Evolutionary conservation across 2,329 filamentous ascomycete genomes (phyloP), one percentile per base, ranked within the genome.

Genomic region (Penicillium sp.): DNA sequence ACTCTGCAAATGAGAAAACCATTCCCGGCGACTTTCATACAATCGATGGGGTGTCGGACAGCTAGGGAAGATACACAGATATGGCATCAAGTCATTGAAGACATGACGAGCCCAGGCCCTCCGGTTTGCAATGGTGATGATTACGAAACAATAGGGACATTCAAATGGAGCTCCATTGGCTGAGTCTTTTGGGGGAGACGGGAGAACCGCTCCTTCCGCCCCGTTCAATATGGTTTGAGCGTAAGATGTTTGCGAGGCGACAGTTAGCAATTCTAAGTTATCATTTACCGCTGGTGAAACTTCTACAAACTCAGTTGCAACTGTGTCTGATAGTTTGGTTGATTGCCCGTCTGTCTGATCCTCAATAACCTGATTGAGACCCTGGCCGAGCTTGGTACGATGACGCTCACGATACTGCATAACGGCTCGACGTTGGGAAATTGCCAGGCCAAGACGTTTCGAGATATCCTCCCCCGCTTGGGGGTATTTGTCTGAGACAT

Each of bases 71-170:
- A 76, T 41, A 38, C 77, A 79, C 0, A 70, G 58, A 31, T 79
- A 80, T 0, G 77, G 77, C 10, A 71, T 67, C 1, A 80, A 58
- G 35, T 80, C 77, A 3, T 56, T 54, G 42, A 74, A 75, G 0
- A 80, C 62, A 50, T 80, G 78, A 6, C 66, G 75, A 58, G 67
- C 71, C 76, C 76, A 79, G 0, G 69, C 60, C 1, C 23, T n/a
- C 13, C 48, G 61, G 9, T 59, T 62, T 4, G 37, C 62, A 0
- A 72, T 62, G 1, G 59, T 70, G 4, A 78, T 67, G 6, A 77
- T 67, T 41, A 69, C 68, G 31, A 69, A 77, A 50, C 77, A 80
- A 9, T 76, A 77, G 0, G 74, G 77, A 37, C 77, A 79, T 56
- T 77, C 70, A 40, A 78, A 78, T 0, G 69, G 65, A 7, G 50